phyloP scores from a whole-genome alignment of 2,329 filamentous ascomycete genomes.

The Aureobasidium uvarum region DNA sequence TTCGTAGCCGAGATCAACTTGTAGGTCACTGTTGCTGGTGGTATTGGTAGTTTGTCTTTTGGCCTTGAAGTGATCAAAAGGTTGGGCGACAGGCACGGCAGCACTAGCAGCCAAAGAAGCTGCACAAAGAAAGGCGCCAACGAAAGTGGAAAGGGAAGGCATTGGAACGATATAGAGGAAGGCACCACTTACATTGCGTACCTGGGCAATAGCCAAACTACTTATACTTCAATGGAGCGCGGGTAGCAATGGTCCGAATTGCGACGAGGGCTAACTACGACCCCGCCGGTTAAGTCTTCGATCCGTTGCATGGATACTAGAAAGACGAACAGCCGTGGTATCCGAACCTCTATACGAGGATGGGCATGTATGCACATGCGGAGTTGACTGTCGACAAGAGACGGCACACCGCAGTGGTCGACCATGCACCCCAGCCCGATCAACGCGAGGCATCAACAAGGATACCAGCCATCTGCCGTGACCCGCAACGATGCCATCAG shows the following conservation, averaged over 20 bases:
- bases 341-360: not conserved
- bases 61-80: conserved; percentile 23
- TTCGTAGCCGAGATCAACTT: conserved; percentile 27
- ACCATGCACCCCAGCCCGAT: conserved; percentile 5
- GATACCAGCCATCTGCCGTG: not conserved
- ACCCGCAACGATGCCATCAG: not conserved
- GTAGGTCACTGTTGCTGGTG: conserved; percentile 2
- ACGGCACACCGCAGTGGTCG: not conserved
- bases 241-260: not conserved
- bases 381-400: not conserved
- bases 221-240: not conserved
- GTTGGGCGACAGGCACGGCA: conserved; percentile 5
- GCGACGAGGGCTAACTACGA: not conserved
- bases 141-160: conserved; percentile 3
- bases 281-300: conserved; percentile 10
- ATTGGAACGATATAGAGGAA: not conserved
- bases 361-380: not conserved
- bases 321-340: not conserved
- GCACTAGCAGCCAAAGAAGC: conserved; percentile 16
- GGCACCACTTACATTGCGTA: not conserved
- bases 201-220: not conserved
- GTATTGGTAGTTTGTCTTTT: conserved; percentile 18
- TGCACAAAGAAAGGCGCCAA: conserved; percentile 11
- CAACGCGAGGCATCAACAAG: not conserved
- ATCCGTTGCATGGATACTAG: not conserved